Base-by-base conservation (phyloP, 768 basidiomycete species). In the Coprinellus aureogranulatus region DNA sequence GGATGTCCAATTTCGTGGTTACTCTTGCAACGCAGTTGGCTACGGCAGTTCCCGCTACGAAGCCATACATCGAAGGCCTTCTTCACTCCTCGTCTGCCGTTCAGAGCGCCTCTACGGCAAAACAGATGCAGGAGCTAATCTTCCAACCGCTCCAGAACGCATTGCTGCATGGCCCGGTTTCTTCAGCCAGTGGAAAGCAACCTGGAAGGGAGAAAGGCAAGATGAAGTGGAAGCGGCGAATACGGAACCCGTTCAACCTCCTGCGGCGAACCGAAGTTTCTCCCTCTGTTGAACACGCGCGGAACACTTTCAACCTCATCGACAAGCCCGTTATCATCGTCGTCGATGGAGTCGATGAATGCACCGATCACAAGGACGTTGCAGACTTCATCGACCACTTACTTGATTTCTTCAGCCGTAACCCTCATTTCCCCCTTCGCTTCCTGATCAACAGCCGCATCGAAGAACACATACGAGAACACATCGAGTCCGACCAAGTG, bases 11-110 rank as follows among this genome's bases (percentile, higher is more conserved):
- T 2, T 40, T 65, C 12, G 41, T 62, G 2, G 37, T 59, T 1
- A 62, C 62, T 0, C 20, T 65, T 8, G 65, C 58, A 4, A 63
- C 60, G 41, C 65, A 65, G 23, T 18, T 62, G 0, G 50, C 52
- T 2, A 4, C 57, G 1, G 31, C 53, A 11, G 40, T 61, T 16
- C 59, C 62, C 46, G n/a, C 25, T 30, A 2, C 3, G 40, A 26
- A 8, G 22, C 20, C 2, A 41, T 45, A 1, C 44, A 47, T 16
- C 27, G 30, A 9, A 22, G 55, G 6, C 42, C 26, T 26, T 14
- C n/a, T 44, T 5, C 6, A 22, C 10, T 44, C 41, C 8, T 14
- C 34, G 14, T 6, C 34, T 14, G 34, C 8, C 8, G 14, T 34
- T 14, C 34, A 34, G 6, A 14, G 34, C 34, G 34, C 14, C 14